Base-by-base conservation (phyloP, 75 land plant species). In the Pseudotsuga menziesii region DNA sequence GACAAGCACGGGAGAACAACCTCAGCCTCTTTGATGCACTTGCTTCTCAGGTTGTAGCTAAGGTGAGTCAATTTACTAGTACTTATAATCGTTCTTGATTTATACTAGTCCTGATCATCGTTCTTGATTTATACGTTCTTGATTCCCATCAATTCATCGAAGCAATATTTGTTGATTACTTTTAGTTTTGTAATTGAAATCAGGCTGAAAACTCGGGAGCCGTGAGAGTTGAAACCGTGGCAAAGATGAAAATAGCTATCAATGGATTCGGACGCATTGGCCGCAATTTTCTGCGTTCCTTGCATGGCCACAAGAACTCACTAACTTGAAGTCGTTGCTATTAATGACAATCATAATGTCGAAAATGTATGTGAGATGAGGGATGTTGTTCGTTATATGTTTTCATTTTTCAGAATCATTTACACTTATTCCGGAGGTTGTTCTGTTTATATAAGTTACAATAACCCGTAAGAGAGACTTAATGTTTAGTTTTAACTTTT, bases 261-360 rank as follows among this genome's bases (percentile, higher is more conserved):
- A 92, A 95, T 77, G 96, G 96, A 35, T 93, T 89, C 57, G 96
- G 96, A 56, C 91, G 98, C 32, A 95, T 91, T 77, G 98, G 98
- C 11, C 82, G 96, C 82, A 93, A 91, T 89, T 91, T 93, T 81
- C 84, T 93, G 36, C 84, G 98, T 11, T 95, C 93, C 86, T 95
- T 96, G 93, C 96, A 95, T 56, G 98, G 96, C 41, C 82, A 96
- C 58, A 86, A 89, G 63, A 80, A 92, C 77, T 95, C 98, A 12
- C 96, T n/a, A 95, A 9, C 89, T 95, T 11, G 98, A 95, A 26
- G 91, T 91, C 22, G 56, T 89, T 57, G 91, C 88, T 9, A 88
- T 91, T 74, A 93, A 93, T 72, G 95, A 93, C 91, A 89, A 86
- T 58, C 93, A 89, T 19, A 91, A 91, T 84, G 93, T 91, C 48